Evolutionary conservation across 306 rosid species (phyloP), one percentile per base, ranked within the genome.

Genomic region (Trichosanthes cucumerina): DNA sequence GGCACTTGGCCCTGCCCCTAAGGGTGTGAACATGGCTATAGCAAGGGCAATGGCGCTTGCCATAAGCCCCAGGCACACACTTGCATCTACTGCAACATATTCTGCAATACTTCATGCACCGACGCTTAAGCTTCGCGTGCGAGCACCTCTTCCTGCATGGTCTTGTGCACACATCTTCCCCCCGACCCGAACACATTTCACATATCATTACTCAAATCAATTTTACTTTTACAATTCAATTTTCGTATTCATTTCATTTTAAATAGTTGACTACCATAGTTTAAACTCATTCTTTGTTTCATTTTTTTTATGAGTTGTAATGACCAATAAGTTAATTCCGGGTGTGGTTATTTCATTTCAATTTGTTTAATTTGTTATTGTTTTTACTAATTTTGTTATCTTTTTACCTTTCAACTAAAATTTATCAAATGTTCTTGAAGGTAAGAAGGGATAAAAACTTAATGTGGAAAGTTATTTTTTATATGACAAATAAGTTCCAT

Each of bases 91-190:
- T 36, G 68, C 96, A 89, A 84, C 97, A 92, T 47, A 90, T 82
- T 71, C 84, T 88, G 69, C 93, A 92, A 80, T 84, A 90, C 91
- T 82, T 89, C 33, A 89, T 8, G 84, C 97, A 90, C 77, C 96
- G 84, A 66, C 91, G 96, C 65, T 31, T 28, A 31, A 89, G 85
- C 50, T 87, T 91, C 34, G 93, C 93, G 7, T 47, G 79, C 13
- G 89, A 73, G 60, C 96, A 92, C 81, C 96, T 83, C 3, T 60
- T 79, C 18, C 64, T 5, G 74, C 97, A 92, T 85, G 86, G 88
- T 6, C n/a, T 77, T 46, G 58, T 26, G 58, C 76, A 71, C 58
- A 13, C 14, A 1, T 68, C 75, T 68, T 4, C 41, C 23, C 21
- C 43, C 10, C 71, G 7, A 63, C 14, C 44, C 71, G 2, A 8